Evolutionary conservation across 345 rosid genomes (phyloP), one percentile per base, ranked within the genome.

Genomic region (Arabidopsis arenosa): DNA sequence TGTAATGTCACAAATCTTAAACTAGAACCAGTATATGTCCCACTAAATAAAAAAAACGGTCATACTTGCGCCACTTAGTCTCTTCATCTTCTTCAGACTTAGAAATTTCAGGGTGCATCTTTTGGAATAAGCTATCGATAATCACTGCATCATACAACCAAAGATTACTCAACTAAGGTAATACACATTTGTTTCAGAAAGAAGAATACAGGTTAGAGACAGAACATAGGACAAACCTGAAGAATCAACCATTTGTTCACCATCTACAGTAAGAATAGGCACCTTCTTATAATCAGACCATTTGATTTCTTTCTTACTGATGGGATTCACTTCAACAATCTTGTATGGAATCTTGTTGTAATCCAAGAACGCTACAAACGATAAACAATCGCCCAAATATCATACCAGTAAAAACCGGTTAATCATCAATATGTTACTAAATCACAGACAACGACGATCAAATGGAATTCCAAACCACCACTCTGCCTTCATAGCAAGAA

Each of bases 251-350:
- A 94, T 78, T 70, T 86, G 91, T 75, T 86, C 91, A 75, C 92
- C 96, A 63, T 92, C 97, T 45, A 90, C 84, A 17, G 79, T 86
- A 68, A 94, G 82, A 67, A 90, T 86, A 23, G 97, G 98, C 73
- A 94, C 98, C 81, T 94, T 94, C 90, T 86, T 90, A 79, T 92
- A 92, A 58, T 89, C 91, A 81, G 97, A 92, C 97, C 96, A 94
- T 85, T 90, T 94, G 62, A 94, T 89, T 84, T 94, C 97, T 72
- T 92, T 94, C 72, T 92, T 95, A 73, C 73, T 86, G 48, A 95
- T 84, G 21, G 97, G 97, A 75, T 92, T 88, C 72, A 92, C 99
- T 81, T 92, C 99, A 81, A 95, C 96, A 70, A 90, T 81, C 84
- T 89, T 90, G 90, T 95, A 90, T 1, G 97, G 91, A 64, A 95